These are phyloP conservation scores for Cyamopsis tetragonoloba DNA, from an alignment of 306 rosid species.

Conservation along the genomic window DNA sequence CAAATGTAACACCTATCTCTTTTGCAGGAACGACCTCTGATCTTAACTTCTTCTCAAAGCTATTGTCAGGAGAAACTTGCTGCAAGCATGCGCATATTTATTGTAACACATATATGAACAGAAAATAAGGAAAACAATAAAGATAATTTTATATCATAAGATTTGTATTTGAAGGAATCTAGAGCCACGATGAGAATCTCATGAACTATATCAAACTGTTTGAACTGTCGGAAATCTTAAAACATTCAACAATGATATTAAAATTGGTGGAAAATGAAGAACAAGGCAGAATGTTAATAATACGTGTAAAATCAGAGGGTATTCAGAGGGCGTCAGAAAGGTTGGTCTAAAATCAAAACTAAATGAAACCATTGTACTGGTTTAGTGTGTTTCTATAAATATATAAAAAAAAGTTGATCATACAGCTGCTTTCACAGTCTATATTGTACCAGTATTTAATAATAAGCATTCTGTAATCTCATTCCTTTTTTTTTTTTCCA, in stretches of 20 bases:
- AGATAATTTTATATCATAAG: background rate
- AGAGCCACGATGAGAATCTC: too few relatives aligned
- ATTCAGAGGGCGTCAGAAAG: background rate
- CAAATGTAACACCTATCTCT: slow-evolving; percentile 67
- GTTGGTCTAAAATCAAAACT: background rate
- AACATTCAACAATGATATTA: background rate
- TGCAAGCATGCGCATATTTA: slow-evolving; percentile 28
- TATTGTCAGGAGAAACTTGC: slow-evolving; percentile 66
- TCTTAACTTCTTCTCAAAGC: slow-evolving; percentile 69
- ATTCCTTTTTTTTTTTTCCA: too few relatives aligned
- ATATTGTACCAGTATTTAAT: too few relatives aligned
- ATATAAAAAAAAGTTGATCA: too few relatives aligned
- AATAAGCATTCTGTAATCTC: background rate
- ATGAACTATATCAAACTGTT: background rate
- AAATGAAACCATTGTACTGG: background rate
- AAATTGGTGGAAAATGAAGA: background rate
- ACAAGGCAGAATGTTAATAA: background rate
- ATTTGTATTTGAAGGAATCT: too few relatives aligned
- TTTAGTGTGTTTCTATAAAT: too few relatives aligned
- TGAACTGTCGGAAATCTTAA: background rate
- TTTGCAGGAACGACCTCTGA: slow-evolving; percentile 57
- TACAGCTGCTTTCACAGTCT: too few relatives aligned
- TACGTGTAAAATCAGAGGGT: background rate
- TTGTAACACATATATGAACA: background rate
- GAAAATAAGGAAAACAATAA: background rate